phyloP scores from a whole-genome alignment of 495 filamentous ascomycete species.

The Tuber microsphaerosporum region DNA sequence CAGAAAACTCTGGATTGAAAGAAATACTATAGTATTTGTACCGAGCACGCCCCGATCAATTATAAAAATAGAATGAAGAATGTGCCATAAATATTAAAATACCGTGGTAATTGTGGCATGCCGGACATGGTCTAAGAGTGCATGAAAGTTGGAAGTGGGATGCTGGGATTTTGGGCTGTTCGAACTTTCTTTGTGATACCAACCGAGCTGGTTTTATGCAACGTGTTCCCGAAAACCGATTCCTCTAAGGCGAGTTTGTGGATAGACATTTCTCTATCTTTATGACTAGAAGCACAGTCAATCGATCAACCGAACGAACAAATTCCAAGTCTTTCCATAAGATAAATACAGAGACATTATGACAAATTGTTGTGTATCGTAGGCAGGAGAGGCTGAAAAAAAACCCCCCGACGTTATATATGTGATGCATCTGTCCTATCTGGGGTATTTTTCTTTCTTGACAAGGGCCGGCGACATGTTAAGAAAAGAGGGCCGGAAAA shows the following conservation, averaged over 20 bases:
- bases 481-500: background rate
- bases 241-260: too few species aligned
- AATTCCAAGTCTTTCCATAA: background rate
- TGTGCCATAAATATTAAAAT: too few species aligned
- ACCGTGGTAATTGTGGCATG: too few species aligned
- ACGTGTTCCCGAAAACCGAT: background rate
- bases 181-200: background rate
- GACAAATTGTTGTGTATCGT: background rate
- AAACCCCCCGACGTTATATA: background rate
- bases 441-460: too few species aligned
- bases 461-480: background rate
- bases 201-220: background rate
- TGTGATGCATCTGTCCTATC: background rate
- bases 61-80: too few species aligned
- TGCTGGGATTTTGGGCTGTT: background rate
- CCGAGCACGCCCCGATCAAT: too few species aligned
- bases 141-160: background rate
- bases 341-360: background rate
- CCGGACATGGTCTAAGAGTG: background rate
- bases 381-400: background rate
- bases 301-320: background rate
- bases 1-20: too few species aligned
- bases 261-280: background rate
- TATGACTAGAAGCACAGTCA: background rate
- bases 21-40: too few species aligned